Evolutionary conservation across 441 rosid species (phyloP), one percentile per base, ranked within the genome.

Genomic region (Croton laevigatus): DNA sequence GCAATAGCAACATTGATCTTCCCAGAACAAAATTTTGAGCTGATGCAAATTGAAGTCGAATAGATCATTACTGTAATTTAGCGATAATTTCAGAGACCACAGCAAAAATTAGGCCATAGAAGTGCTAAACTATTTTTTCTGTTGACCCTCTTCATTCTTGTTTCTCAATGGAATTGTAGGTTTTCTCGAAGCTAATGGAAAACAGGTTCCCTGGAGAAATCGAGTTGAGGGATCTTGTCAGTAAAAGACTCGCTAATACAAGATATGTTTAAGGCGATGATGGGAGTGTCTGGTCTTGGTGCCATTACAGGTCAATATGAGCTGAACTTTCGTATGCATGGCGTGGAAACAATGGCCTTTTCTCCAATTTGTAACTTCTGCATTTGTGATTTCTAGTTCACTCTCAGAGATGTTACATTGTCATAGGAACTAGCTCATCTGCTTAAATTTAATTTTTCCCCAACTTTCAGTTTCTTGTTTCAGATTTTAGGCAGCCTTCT

Each of bases 161-260:
- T 69, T 4, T 12, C 7, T 59, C 13, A 4, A 51, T 59, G 54
- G 23, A 8, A 36, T 48, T 71, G 62, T 79, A 95, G 99, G 96
- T 95, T 62, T 95, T 87, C 87, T 95, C 99, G 53, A 95, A 95
- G 78, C 76, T 88, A 78, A 80, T 76, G 80, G 96, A 93, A 81
- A 86, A 85, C 69, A 89, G 99, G 78, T 95, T 93, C 71, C 99
- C 97, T 1, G 97, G 97, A 19, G 99, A 93, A 79, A 93, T 95
- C 27, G 98, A 95, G 81, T 76, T 93, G 71, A 89, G 87, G 77
- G 97, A 93, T 80, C 76, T 91, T 62, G 78, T 95, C 65, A 76
- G 87, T 59, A 83, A 76, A 78, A 81, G 78, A 66, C 76, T 93
- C 76, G 79, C 86, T 58, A 78, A 65, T 66, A 62, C 90, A 34